Conservation (phyloP, 805 yeast species). For the Kodamaea restingae region DNA sequence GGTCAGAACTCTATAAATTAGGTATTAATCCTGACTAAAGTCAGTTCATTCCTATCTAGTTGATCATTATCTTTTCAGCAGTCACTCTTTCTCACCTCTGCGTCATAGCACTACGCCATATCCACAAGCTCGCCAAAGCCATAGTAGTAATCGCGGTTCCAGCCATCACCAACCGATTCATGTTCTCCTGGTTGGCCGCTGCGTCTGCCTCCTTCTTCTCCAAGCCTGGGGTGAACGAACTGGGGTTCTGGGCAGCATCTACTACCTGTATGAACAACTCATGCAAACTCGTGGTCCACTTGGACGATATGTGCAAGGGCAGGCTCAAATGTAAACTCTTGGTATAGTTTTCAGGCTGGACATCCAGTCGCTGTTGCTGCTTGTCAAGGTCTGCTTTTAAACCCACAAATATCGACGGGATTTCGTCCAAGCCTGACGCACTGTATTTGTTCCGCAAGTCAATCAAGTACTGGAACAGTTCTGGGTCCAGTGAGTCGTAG, state of each 20-base stretch:
- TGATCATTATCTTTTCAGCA: no score
- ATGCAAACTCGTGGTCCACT: slow-evolving; percentile 82
- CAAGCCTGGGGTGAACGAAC: slow-evolving; percentile 68
- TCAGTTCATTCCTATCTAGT: no score
- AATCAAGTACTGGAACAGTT: slow-evolving; percentile 79
- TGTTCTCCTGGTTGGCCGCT: slow-evolving; percentile 40
- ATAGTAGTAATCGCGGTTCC: slow-evolving; percentile 69
- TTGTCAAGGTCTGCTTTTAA: slow-evolving; percentile 92
- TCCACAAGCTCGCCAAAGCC: slow-evolving; percentile 60
- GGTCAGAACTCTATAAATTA: no score
- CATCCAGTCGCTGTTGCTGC: slow-evolving; percentile 83
- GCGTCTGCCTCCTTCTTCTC: slow-evolving; percentile 57
- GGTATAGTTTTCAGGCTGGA: slow-evolving; percentile 86
- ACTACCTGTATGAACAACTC: slow-evolving; percentile 85
- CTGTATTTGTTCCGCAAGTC: slow-evolving; percentile 59
- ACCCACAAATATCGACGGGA: slow-evolving; percentile 88
- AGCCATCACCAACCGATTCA: slow-evolving; percentile 55
- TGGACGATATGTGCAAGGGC: slow-evolving; percentile 86
- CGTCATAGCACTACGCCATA: slow-evolving; percentile 49
- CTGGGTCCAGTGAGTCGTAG: slow-evolving; percentile 95
- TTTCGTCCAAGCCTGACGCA: slow-evolving; percentile 47
- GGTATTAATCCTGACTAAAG: no score
- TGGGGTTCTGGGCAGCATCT: slow-evolving; percentile 81
- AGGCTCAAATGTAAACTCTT: slow-evolving; percentile 62
- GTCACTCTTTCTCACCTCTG: slow-evolving; percentile 6